Base-by-base conservation (phyloP, 305 asterid species). In the Rubia tinctorum region DNA sequence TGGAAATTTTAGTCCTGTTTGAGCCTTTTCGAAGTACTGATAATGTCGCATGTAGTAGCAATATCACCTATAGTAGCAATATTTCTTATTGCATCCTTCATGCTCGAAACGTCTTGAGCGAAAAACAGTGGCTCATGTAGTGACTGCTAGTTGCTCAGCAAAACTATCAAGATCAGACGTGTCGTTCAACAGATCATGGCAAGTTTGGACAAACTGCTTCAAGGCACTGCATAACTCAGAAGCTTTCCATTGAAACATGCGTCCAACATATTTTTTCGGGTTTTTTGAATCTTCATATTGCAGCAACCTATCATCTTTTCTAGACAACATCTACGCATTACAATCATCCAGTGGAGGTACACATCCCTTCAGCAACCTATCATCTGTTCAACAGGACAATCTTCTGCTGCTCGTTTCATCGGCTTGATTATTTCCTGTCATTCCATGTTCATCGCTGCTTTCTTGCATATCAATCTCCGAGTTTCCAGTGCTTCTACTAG, bases 41-140 rank as follows among this genome's bases (percentile, higher is more conserved):
- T 27, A 27, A 27, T 27, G 30, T 27, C 30, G 2, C 30, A 27
- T 27, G 30, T 1, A 1, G 30, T 27, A 27, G 30, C 30, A 27
- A 27, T 27, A 27, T 27, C 30, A 27, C 30, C 30, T 27, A 27
- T 27, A 27, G 30, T 27, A 27, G 30, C 30, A 27, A 27, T 27
- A 27, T 77, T 81, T 83, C 79, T 80, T 37, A 89, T 86, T 60
- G 83, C 90, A 65, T 89, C 87, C 79, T 84, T 84, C 95, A 88
- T 93, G 87, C 93, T 88, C 13, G 95, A 84, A 73, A 92, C 96
- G 49, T 93, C 97, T 77, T 88, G 97, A 93, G 79, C 37, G 97
- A 89, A 77, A 90, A 93, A 79, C 98, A 93, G 78, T 91, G 98
- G 73, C 89, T 89, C 83, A 91, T 73, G 71, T 81, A 75, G 85